Evolutionary conservation across 129 eudicot genomes (phyloP), one percentile per base, ranked within the genome.

Genomic region (Helianthus annuus): DNA sequence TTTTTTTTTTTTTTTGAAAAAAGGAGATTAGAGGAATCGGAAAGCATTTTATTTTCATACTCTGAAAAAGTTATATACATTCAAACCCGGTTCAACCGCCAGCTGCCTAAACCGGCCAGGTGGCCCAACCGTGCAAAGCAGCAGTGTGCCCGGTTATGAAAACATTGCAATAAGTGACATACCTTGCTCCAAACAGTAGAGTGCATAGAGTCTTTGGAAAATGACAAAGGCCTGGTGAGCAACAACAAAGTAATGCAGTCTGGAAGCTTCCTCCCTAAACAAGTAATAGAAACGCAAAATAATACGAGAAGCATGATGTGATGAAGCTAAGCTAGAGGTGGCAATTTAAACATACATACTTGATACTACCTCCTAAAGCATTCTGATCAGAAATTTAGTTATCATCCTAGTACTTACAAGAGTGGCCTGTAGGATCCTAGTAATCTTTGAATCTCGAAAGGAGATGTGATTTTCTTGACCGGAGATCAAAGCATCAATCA

Each of bases 101-200:
- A 32, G 36, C 36, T 32, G 36, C 36, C 36, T 1, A 32, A 32
- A 32, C 4, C 36, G 36, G 36, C 36, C 36, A 32, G 36, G 36
- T 32, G 4, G 36, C 36, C 36, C 36, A 32, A 32, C 36, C 4
- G 4, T 32, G 36, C 36, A 32, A 32, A 32, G 4, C 0, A 4
- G 36, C 36, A 32, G 36, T 32, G 36, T 3, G 36, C 36, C 0
- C 4, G 36, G 4, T 32, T 32, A 32, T 32, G 36, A 32, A 32
- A 32, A 8, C 10, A 53, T 2, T 22, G 34, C 58, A 13, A 15
- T 34, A 56, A 63, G 22, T 6, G 44, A 76, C 70, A 78, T 68
- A 84, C 98, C 95, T 89, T 76, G 96, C 86, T 76, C 96, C 98
- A 81, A 92, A 92, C 16, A 96, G 83, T 59, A 92, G 91, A 63